Evolutionary conservation across 192 early-diverging fungal species (phyloP).

Genomic region (Gaertneriomyces sp.): DNA sequence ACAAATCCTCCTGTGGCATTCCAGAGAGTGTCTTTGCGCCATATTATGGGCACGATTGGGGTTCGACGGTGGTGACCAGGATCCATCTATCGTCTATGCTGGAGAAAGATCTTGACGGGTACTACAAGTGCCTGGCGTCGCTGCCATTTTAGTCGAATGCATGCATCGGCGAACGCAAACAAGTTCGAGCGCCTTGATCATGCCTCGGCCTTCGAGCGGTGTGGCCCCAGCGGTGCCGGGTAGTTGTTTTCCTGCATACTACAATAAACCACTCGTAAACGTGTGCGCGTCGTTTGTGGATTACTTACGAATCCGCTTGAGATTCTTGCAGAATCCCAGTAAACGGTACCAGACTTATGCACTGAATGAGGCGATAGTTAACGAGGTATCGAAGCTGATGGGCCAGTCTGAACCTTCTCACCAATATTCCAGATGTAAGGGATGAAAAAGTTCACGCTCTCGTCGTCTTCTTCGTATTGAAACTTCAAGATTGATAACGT

Average conservation of each 20-base stretch:
- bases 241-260: background rate
- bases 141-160: background rate
- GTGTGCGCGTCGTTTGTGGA: background rate
- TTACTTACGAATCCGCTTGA: conserved; percentile 22
- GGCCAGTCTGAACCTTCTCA: conserved; percentile 2
- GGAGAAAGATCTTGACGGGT: conserved; percentile 7
- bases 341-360: conserved; percentile 54
- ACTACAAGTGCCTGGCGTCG: background rate
- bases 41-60: background rate
- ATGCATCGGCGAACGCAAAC: background rate
- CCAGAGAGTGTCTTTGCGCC: background rate
- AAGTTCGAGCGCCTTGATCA: background rate
- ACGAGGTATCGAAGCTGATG: background rate
- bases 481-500: conserved; percentile 59
- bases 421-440: conserved; percentile 67
- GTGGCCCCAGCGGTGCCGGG: background rate
- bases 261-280: background rate
- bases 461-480: conserved; percentile 60
- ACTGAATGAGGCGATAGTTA: conserved; percentile 17
- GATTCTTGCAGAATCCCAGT: conserved; percentile 58
- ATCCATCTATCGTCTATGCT: conserved; percentile 9
- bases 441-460: conserved; percentile 58
- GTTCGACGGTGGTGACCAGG: background rate
- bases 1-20: background rate
- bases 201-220: background rate